Conservation (phyloP, 2,329 filamentous ascomycete species). For the Trichocomaceae sp. region DNA sequence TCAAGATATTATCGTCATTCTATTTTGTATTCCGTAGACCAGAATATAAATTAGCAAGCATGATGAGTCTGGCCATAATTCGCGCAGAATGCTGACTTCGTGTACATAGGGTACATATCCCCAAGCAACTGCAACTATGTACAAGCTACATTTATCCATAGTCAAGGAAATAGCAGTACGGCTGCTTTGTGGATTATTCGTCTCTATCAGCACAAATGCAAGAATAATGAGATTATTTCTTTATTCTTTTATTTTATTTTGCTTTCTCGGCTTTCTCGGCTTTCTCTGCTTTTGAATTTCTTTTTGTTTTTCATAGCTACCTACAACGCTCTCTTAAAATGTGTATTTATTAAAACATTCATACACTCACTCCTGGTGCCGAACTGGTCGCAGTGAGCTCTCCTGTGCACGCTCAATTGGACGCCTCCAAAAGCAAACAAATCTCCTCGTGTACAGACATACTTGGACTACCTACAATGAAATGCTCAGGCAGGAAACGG, state of each 20-base stretch:
- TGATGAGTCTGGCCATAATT: not conserved
- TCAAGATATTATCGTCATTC: no score
- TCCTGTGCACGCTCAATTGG: slow-evolving; percentile 28
- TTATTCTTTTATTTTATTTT: no score
- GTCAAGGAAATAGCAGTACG: no score
- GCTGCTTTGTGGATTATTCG: no score
- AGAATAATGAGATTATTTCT: no score
- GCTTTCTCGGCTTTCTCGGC: not conserved
- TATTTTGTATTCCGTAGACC: not conserved
- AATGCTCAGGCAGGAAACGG: slow-evolving; percentile 43
- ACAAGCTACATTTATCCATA: not conserved
- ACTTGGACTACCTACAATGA: slow-evolving; percentile 44
- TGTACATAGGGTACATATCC: no score
- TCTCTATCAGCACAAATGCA: no score
- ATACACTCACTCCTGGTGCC: slow-evolving; percentile 30
- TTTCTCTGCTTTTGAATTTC: no score
- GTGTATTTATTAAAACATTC: not conserved
- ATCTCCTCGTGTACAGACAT: slow-evolving; percentile 43
- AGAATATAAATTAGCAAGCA: not conserved
- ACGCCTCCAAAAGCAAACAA: slow-evolving; percentile 41
- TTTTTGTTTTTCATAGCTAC: not conserved
- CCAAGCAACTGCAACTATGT: not conserved
- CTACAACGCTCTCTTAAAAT: not conserved
- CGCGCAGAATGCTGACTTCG: not conserved
- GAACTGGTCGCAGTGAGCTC: slow-evolving; percentile 36